A percentile compares a stretch with the other conserved stretches of the same genome.
phyloP scores from a whole-genome alignment of 371 early-diverging fungal genomes.

The Rhizopus delemar region DNA sequence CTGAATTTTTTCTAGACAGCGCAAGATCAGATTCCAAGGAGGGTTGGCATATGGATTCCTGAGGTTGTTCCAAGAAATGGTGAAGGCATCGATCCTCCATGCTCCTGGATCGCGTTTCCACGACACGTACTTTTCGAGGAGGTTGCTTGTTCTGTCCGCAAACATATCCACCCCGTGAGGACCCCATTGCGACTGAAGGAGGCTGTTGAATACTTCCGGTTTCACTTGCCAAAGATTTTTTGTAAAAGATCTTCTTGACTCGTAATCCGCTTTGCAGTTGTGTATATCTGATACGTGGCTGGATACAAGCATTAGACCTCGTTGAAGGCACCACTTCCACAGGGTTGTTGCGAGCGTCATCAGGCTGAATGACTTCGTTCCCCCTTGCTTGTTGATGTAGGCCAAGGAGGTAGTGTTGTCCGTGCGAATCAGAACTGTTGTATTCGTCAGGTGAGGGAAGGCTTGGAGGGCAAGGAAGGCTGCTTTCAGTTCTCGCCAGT shows the following conservation, averaged over 20 bases:
- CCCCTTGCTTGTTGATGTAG: slow-evolving; percentile 12
- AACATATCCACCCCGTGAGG: slow-evolving; percentile 24
- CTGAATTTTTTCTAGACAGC: slow-evolving; percentile 3
- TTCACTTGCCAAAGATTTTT: slow-evolving; percentile 15
- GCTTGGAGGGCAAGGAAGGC: slow-evolving; percentile 14
- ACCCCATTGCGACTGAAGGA: slow-evolving; percentile 2
- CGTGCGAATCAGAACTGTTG: slow-evolving; percentile 5
- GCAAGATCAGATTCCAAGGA: slow-evolving; percentile 16
- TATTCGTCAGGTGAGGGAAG: slow-evolving; percentile 10
- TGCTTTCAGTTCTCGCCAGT: slow-evolving; percentile 27
- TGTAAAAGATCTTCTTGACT: slow-evolving; percentile 4
- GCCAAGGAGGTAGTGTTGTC: slow-evolving; percentile 10
- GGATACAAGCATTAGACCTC: slow-evolving; percentile 6
- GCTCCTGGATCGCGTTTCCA: slow-evolving; percentile 19
- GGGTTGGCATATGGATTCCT: slow-evolving; percentile 8
- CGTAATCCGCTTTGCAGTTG: slow-evolving; percentile 12
- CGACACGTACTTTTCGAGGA: slow-evolving; percentile 17
- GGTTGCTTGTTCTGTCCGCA: slow-evolving; percentile 22
- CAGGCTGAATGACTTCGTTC: background rate
- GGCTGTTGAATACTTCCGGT: background rate
- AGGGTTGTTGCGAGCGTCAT: slow-evolving; percentile 7
- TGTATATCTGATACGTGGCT: slow-evolving; percentile 16
- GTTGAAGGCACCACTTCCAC: slow-evolving; percentile 2
- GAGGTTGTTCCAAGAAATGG: slow-evolving; percentile 9
- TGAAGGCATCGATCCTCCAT: slow-evolving; percentile 9